phyloP scores from a whole-genome alignment of 1,284 basidiomycete genomes.

The Cystobasidiaceae sp. region DNA sequence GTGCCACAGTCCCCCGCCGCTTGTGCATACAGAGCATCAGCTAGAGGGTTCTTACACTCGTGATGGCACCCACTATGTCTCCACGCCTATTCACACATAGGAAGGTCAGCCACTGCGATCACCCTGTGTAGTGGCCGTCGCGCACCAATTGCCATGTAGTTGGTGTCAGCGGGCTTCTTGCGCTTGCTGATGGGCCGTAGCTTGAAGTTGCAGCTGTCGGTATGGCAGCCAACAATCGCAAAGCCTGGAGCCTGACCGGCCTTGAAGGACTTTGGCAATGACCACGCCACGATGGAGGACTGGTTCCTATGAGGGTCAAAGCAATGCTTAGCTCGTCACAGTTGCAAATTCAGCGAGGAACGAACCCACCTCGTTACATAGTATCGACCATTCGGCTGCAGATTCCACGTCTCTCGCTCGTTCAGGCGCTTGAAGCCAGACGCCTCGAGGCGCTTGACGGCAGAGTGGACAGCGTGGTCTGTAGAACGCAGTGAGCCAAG shows the following conservation, averaged over 20 bases:
- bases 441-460: conserved; percentile 54
- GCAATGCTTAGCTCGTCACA: too few species aligned
- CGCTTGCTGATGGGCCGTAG: conserved; percentile 76
- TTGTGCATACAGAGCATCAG: conserved; percentile 38
- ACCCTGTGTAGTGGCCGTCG: too few species aligned
- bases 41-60: not conserved
- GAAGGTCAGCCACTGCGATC: conserved; percentile 42
- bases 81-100: conserved; percentile 57
- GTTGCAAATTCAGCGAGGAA: conserved; percentile 4
- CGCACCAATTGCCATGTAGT: conserved; percentile 61
- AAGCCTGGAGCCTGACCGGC: conserved; percentile 57
- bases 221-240: conserved; percentile 82
- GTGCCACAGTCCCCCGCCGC: conserved; percentile 77
- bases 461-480: conserved; percentile 71
- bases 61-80: conserved; percentile 59
- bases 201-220: conserved; percentile 61
- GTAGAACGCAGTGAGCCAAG: too few species aligned
- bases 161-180: conserved; percentile 57
- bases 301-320: too few species aligned
- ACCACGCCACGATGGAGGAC: conserved; percentile 76
- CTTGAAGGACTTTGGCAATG: conserved; percentile 51
- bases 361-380: conserved; percentile 66
- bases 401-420: conserved; percentile 60
- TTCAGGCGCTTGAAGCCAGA: conserved; percentile 53
- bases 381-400: conserved; percentile 78